phyloP scores from a whole-genome alignment of 371 early-diverging fungal genomes.

The Cokeromyces recurvatus region DNA sequence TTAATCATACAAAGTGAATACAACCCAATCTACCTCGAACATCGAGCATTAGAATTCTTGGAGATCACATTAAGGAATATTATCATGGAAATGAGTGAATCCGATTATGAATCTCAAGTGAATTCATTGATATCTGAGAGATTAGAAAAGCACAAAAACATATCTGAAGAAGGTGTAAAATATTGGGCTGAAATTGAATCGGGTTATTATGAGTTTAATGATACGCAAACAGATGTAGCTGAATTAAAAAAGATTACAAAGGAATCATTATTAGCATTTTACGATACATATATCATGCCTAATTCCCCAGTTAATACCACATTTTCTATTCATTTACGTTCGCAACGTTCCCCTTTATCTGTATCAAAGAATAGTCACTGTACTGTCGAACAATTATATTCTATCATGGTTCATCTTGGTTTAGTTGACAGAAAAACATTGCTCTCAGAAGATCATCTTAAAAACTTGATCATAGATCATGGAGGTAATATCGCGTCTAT shows the following conservation, averaged over 20 bases:
- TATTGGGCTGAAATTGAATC: constrained; percentile 75
- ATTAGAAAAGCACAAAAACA: constrained; percentile 78
- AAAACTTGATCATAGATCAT: constrained; percentile 3
- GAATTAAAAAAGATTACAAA: constrained; percentile 50
- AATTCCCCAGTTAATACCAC: constrained; percentile 50
- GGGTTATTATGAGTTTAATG: constrained; percentile 84
- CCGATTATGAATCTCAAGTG: constrained; percentile 73
- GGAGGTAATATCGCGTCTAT: constrained; percentile 6
- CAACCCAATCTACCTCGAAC: constrained; percentile 76
- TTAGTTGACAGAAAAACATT: neutral
- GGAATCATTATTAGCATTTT: constrained; percentile 53
- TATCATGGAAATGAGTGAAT: constrained; percentile 60
- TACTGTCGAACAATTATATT: constrained; percentile 15
- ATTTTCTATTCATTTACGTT: constrained; percentile 64
- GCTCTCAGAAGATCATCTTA: constrained; percentile 13
- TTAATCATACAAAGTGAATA: constrained; percentile 86
- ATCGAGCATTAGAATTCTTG: constrained; percentile 74
- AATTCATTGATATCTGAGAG: constrained; percentile 65
- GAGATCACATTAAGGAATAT: constrained; percentile 42
- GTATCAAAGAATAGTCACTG: too few species aligned
- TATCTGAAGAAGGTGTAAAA: constrained; percentile 70
- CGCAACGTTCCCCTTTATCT: constrained; percentile 44
- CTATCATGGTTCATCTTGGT: constrained; percentile 3
- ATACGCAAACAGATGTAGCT: constrained; percentile 47
- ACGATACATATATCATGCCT: constrained; percentile 50